Evolutionary conservation across 495 filamentous ascomycete species (phyloP), one percentile per base, ranked within the genome.

Genomic region (Penicillium bovifimosum): DNA sequence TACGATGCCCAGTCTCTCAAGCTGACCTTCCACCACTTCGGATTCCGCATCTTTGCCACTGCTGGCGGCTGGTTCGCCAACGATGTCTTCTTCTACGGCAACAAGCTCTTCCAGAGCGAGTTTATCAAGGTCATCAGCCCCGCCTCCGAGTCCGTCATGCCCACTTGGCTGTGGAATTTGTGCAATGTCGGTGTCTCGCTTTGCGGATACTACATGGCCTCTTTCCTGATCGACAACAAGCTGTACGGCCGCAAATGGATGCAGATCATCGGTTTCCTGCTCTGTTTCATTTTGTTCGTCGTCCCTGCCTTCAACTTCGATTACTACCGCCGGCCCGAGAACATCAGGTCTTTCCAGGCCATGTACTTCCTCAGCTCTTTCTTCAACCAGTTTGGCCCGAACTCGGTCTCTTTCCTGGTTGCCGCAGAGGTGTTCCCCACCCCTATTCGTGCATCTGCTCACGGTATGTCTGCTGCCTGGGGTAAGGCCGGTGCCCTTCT

Each of bases 311-410:
- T 95, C 80, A 69, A 88, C 62, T 95, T 80, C 77, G 61, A 86
- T 0, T 91, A 91, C 76, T 95, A 87, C 75, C 86, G 75, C 11
- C 65, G 63, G 10, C 72, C 76, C 0, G 71, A 70, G 13, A 78
- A 86, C 59, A 84, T 95, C 73, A 78, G 85, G 53, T 71, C 75
- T 0, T 96, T 96, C 85, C 89, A 93, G 70, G 81, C 90, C 54
- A 93, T 96, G 87, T 80, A 95, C 77, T 96, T 91, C 76, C 67
- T 93, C 41, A 87, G 86, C 40, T 89, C 86, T 34, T 95, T 96
- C 77, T 96, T 96, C 83, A 95, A 93, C 77, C 91, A 96, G 68
- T 95, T 96, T 61, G 90, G 91, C 7, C 90, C 91, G 69, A 96
- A 95, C 78, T 82, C 80, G 47, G 88, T 95, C 49, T 91, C 89